Percentiles rank a stretch among this genome's conserved stretches.
Evolutionary conservation across 1,139 yeast species (phyloP).

Genomic region (Nakaseomyces uthaithaninus): DNA sequence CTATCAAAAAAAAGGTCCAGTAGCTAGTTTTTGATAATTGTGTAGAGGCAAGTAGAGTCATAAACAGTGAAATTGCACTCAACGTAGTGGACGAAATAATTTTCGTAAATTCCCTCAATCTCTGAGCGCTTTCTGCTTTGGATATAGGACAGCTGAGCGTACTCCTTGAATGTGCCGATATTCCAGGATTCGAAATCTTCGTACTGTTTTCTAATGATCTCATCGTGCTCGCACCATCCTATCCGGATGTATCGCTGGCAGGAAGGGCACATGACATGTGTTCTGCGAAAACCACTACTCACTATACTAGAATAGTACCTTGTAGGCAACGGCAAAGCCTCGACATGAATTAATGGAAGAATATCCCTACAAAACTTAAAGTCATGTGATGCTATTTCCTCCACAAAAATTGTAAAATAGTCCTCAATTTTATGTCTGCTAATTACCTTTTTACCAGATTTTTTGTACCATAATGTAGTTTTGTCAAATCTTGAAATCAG

Average conservation of each 20-base stretch:
- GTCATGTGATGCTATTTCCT: background rate
- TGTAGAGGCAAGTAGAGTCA: slow-evolving; percentile 1
- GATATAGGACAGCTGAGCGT: slow-evolving; percentile 11
- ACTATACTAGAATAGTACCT: slow-evolving; percentile 12
- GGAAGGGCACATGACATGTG: slow-evolving; percentile 16
- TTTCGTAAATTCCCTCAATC: slow-evolving; percentile 19
- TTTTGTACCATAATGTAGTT: background rate
- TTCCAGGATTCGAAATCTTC: slow-evolving; percentile 12
- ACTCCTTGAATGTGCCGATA: slow-evolving; percentile 7
- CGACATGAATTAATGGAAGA: slow-evolving; percentile 9
- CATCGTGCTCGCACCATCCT: slow-evolving; percentile 20
- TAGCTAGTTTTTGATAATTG: background rate
- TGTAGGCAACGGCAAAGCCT: slow-evolving; percentile 14
- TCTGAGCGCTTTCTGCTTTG: slow-evolving; percentile 13
- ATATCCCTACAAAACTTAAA: slow-evolving; percentile 11
- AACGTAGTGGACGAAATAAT: slow-evolving; percentile 16
- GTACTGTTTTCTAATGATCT: slow-evolving; percentile 12
- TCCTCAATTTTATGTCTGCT: slow-evolving; percentile 5
- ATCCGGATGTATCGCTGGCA: slow-evolving; percentile 17
- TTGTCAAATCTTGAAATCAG: slow-evolving; percentile 12
- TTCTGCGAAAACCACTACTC: slow-evolving; percentile 15
- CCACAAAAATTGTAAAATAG: slow-evolving; percentile 7
- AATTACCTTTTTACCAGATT: background rate
- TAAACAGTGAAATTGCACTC: slow-evolving; percentile 11
- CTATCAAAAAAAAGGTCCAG: too few species aligned